Evolutionary conservation across 495 filamentous ascomycete genomes (phyloP).

Genomic region (Jackrogersella minutella): DNA sequence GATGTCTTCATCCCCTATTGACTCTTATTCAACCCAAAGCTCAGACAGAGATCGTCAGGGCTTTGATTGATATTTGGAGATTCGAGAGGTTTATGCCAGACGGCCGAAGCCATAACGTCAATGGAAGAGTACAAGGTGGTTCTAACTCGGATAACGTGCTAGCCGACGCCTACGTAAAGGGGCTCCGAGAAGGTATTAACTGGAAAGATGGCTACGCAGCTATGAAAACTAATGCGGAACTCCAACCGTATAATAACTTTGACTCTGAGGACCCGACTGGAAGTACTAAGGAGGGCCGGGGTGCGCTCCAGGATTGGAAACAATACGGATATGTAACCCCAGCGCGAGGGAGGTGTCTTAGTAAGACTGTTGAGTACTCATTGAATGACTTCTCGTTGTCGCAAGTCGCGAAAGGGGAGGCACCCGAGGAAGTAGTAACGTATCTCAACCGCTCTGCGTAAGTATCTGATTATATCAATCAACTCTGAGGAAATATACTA

Average conservation of each 20-base stretch:
- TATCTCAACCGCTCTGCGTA: constrained; percentile 67
- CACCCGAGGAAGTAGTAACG: constrained; percentile 59
- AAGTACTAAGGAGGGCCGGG: constrained; percentile 71
- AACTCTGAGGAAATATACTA: neutral
- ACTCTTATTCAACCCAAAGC: constrained; percentile 67
- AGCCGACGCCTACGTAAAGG: constrained; percentile 76
- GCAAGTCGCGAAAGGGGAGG: constrained; percentile 64
- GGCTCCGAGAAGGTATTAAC: constrained; percentile 64
- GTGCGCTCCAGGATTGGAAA: constrained; percentile 72
- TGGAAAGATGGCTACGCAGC: constrained; percentile 73
- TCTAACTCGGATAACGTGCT: constrained; percentile 76
- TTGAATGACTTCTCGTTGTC: constrained; percentile 70
- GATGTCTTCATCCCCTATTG: constrained; percentile 66
- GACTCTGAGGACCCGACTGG: constrained; percentile 65
- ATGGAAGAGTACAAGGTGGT: constrained; percentile 71
- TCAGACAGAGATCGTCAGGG: constrained; percentile 71
- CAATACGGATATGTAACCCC: constrained; percentile 68
- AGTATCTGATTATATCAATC: neutral
- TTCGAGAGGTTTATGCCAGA: constrained; percentile 71
- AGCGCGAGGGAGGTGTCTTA: constrained; percentile 63
- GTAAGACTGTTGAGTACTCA: constrained; percentile 70
- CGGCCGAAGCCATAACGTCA: constrained; percentile 68
- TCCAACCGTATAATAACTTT: constrained; percentile 62
- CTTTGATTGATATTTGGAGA: constrained; percentile 73
- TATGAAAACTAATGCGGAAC: constrained; percentile 72